phyloP scores from a whole-genome alignment of 495 filamentous ascomycete species.

The Penicilliopsis zonata region DNA sequence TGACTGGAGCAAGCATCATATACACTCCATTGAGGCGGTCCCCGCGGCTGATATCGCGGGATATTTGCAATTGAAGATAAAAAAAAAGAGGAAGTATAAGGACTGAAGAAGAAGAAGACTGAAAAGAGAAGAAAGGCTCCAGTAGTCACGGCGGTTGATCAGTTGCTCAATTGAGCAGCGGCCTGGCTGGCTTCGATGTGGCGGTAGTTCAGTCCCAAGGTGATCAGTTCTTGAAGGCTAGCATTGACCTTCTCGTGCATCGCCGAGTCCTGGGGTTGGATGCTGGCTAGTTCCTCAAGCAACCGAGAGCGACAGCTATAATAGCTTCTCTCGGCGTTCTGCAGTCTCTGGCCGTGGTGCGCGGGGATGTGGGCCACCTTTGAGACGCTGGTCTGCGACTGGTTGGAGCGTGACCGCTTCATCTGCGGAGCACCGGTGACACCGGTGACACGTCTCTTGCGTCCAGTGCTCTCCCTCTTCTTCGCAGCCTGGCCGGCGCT shows the following conservation, averaged over 20 bases:
- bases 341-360: slow-evolving; percentile 31
- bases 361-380: slow-evolving; percentile 24
- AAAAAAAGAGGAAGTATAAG: neutral
- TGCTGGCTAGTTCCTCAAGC: slow-evolving; percentile 28
- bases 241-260: slow-evolving; percentile 38
- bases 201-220: slow-evolving; percentile 32
- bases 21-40: neutral
- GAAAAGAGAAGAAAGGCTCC: slow-evolving; percentile 2
- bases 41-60: slow-evolving; percentile 8
- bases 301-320: slow-evolving; percentile 30
- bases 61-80: neutral
- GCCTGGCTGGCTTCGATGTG: slow-evolving; percentile 35
- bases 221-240: slow-evolving; percentile 35
- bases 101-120: neutral
- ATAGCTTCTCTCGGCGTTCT: slow-evolving; percentile 33
- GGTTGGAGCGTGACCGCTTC: slow-evolving; percentile 35
- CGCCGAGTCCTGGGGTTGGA: slow-evolving; percentile 28
- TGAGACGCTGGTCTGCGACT: slow-evolving; percentile 23
- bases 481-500: slow-evolving; percentile 14
- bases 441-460: slow-evolving; percentile 30
- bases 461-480: slow-evolving; percentile 29
- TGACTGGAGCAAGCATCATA: neutral
- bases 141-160: neutral
- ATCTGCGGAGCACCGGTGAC: slow-evolving; percentile 27
- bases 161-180: slow-evolving; percentile 25